Percentiles rank a stretch among this genome's conserved stretches.
phyloP scores from a whole-genome alignment of 345 rosid species.

The Anacardium occidentale region DNA sequence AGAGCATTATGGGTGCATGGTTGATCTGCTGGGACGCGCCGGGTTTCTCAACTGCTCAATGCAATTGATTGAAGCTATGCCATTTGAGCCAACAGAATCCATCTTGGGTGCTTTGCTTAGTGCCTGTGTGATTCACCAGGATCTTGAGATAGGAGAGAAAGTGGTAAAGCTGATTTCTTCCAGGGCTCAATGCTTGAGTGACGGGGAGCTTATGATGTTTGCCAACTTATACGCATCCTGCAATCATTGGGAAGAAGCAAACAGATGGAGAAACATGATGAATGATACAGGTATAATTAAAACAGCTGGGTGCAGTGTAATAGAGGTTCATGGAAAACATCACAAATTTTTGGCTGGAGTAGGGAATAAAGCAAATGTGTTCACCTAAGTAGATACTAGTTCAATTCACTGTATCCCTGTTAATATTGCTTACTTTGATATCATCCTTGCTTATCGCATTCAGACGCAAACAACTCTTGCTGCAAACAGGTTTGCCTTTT shows the following conservation, averaged over 20 bases:
- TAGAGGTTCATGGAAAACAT: constrained; percentile 23
- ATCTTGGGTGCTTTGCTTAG: constrained; percentile 32
- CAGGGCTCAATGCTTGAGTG: constrained; percentile 18
- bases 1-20: constrained; percentile 34
- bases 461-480: neutral
- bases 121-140: constrained; percentile 29
- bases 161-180: constrained; percentile 15
- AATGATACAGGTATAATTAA: constrained; percentile 26
- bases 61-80: constrained; percentile 23
- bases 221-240: constrained; percentile 26
- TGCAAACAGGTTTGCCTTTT: neutral
- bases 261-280: constrained; percentile 21
- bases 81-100: constrained; percentile 28
- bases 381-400: neutral
- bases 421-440: too few species aligned
- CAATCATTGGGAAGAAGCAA: constrained; percentile 29
- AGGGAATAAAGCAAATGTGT: neutral
- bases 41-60: constrained; percentile 16
- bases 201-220: constrained; percentile 33
- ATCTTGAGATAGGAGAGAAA: constrained; percentile 22
- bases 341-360: constrained; percentile 19
- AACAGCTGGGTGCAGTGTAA: constrained; percentile 20
- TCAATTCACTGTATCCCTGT: neutral
- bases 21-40: constrained; percentile 28
- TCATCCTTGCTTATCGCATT: neutral